A percentile compares a stretch with the other conserved stretches of the same genome.
Evolutionary conservation across 2,329 filamentous ascomycete species (phyloP).

Genomic region (Pseudocercospora musae): DNA sequence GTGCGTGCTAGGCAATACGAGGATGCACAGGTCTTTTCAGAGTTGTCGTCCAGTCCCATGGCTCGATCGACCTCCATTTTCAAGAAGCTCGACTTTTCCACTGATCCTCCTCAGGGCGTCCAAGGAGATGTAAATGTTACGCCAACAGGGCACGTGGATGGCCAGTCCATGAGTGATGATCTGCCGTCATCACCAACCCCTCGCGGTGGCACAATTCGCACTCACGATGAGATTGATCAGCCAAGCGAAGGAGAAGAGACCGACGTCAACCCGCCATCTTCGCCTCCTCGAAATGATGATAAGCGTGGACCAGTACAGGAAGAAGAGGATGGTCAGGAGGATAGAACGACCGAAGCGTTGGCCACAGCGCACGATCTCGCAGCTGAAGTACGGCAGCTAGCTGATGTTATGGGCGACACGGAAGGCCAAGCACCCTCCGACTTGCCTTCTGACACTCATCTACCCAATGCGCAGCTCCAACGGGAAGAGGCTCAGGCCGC

Average conservation of each 20-base stretch:
- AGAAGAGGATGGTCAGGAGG: background rate
- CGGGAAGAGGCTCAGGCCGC: constrained; percentile 26
- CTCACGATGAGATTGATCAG: background rate
- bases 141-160: constrained; percentile 40
- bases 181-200: constrained; percentile 54
- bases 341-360: background rate
- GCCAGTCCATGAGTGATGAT: constrained; percentile 43
- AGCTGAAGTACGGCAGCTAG: background rate
- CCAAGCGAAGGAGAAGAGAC: constrained; percentile 13
- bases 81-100: constrained; percentile 30
- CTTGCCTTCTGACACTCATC: constrained; percentile 27
- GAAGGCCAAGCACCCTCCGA: constrained; percentile 11
- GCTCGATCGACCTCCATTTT: constrained; percentile 24
- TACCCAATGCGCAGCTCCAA: constrained; percentile 28
- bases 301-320: background rate
- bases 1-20: constrained; percentile 67
- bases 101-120: constrained; percentile 18
- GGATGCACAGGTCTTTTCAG: constrained; percentile 65
- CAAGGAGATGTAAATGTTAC: constrained; percentile 37
- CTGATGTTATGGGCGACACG: background rate
- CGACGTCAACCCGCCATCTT: constrained; percentile 28
- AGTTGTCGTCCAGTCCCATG: constrained; percentile 58
- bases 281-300: constrained; percentile 23
- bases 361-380: background rate
- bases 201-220: constrained; percentile 29